Evolutionary conservation across 345 rosid species (phyloP).

Genomic region (Erysimum cheiranthoides): DNA sequence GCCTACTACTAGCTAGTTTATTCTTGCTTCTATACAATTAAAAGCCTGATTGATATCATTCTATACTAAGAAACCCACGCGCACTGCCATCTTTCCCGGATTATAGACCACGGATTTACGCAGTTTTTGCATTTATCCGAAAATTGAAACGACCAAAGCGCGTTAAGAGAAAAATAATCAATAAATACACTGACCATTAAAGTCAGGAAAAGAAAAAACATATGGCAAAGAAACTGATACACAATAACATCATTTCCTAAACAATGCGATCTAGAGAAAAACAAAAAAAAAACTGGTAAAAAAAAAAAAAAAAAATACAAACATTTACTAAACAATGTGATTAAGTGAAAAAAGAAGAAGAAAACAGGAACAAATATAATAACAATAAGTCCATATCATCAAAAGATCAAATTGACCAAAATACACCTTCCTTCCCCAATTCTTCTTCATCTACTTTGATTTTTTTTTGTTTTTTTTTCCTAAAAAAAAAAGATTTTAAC

Average conservation of each 20-base stretch:
- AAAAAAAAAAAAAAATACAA: background rate
- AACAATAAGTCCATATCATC: background rate
- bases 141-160: background rate
- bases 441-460: constrained; percentile 8
- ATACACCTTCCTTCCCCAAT: background rate
- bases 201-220: background rate
- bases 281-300: no score
- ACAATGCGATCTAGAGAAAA: background rate
- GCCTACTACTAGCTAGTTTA: no score
- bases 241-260: constrained; percentile 8
- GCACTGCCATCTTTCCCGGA: background rate
- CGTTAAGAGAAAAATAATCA: background rate
- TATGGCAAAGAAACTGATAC: background rate
- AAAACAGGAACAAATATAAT: background rate
- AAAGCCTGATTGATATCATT: no score
- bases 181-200: no score
- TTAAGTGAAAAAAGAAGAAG: background rate
- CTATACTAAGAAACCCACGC: no score
- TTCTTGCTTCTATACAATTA: no score
- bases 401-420: constrained; percentile 9
- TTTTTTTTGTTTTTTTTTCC: background rate
- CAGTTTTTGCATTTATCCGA: background rate
- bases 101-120: background rate
- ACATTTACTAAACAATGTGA: constrained; percentile 5
- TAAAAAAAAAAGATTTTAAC: constrained; percentile 22